Base-by-base conservation (phyloP, 805 yeast species). In the Candida oleophila region DNA sequence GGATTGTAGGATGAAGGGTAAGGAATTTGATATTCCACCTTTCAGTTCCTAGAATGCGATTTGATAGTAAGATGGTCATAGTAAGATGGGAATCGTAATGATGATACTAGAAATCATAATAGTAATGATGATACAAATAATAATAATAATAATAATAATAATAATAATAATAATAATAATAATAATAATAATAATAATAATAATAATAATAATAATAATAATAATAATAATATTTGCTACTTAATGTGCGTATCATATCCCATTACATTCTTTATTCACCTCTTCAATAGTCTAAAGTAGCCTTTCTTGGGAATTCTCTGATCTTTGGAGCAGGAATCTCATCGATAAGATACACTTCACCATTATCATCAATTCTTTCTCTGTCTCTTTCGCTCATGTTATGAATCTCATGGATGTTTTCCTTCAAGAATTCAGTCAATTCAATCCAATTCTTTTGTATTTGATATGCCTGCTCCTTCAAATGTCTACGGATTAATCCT, bases 291-390 rank as follows among this genome's bases (percentile, higher is more conserved):
- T 86, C 90, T 53, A 87, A 69, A 0, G 80, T 71, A 33, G 71
- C 71, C 57, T 73, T 72, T 58, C 65, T 73, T 14, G 88, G 83
- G 67, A 88, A 87, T 7, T 78, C 85, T 38, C 71, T 72, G 49
- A 89, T 78, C 11, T 56, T 65, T 1, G 96, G 96, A 20, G 75
- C 73, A 1, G 92, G 89, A 35, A 85, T 85, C 61, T 83, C 92
- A 8, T 87, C 88, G 30, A 88, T 76, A 50, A 80, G 74, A 56
- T 89, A 92, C 9, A 88, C 78, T 52, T 86, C 83, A 1, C 98
- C 98, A 50, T 88, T 81, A 35, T 91, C 97, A 62, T 91, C 92
- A 47, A 87, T 68, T 65, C 98, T 81, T 66, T 89, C 95, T 55
- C 97, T 77, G 57, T 91, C 97, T 54, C 80, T 80, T 56, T 89